Conservation (phyloP, 2,329 filamentous ascomycete genomes). For the Coniella lustricola region DNA sequence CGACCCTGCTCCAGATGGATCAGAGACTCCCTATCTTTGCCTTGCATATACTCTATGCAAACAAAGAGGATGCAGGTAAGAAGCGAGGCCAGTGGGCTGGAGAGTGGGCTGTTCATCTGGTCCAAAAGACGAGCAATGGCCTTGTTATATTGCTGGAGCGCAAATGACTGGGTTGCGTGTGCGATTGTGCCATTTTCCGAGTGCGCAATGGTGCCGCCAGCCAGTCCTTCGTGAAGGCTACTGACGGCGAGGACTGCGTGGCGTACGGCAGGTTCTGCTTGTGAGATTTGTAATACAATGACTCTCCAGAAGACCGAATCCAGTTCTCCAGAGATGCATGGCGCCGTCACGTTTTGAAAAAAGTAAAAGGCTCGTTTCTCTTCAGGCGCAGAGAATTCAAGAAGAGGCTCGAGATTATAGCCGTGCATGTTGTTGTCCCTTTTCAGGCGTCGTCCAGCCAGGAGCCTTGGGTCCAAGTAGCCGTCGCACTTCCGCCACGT, state of each 20-base stretch:
- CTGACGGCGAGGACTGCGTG: slow-evolving; percentile 27
- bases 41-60: slow-evolving; percentile 47
- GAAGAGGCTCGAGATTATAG: slow-evolving; percentile 16
- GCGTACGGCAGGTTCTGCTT: slow-evolving; percentile 18
- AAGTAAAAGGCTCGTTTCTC: slow-evolving; percentile 16
- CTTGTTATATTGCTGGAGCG: slow-evolving; percentile 41
- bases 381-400: slow-evolving; percentile 16
- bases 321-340: slow-evolving; percentile 14
- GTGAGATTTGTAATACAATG: slow-evolving; percentile 22
- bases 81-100: slow-evolving; percentile 28
- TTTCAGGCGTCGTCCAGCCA: slow-evolving; percentile 14
- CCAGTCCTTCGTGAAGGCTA: slow-evolving; percentile 23
- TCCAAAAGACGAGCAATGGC: slow-evolving; percentile 37
- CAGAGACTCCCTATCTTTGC: slow-evolving; percentile 38
- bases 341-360: slow-evolving; percentile 14
- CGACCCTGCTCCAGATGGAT: slow-evolving; percentile 38
- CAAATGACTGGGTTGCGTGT: slow-evolving; percentile 23
- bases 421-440: slow-evolving; percentile 17
- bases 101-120: slow-evolving; percentile 27
- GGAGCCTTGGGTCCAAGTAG: slow-evolving; percentile 19
- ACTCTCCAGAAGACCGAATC: slow-evolving; percentile 24
- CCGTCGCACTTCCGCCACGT: slow-evolving; percentile 26
- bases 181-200: slow-evolving; percentile 16
- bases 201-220: slow-evolving; percentile 12
- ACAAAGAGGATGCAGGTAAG: slow-evolving; percentile 45